These are phyloP conservation scores for Biscogniauxia sp. DNA, from an alignment of 2,329 filamentous ascomycete genomes.

Conservation along the genomic window DNA sequence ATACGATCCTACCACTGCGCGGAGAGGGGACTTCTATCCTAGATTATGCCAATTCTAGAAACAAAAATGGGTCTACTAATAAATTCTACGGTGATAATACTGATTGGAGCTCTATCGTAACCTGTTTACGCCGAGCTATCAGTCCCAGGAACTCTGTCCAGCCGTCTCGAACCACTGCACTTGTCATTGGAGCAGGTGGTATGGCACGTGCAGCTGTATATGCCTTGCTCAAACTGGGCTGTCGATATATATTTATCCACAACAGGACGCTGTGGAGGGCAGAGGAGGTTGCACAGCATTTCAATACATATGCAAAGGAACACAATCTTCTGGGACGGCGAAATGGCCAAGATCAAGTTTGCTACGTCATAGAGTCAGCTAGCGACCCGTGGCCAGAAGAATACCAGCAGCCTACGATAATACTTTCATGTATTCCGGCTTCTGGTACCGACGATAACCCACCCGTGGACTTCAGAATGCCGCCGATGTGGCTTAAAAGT, in stretches of 20 bases:
- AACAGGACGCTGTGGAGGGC: slow-evolving; percentile 65
- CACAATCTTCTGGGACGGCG: slow-evolving; percentile 33
- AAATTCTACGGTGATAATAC: slow-evolving; percentile 71
- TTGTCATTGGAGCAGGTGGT: slow-evolving; percentile 63
- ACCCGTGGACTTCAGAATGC: slow-evolving; percentile 68
- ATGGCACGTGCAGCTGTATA: slow-evolving; percentile 76
- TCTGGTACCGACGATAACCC: slow-evolving; percentile 58
- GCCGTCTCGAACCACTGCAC: slow-evolving; percentile 48
- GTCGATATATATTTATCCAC: slow-evolving; percentile 68
- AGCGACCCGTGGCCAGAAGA: slow-evolving; percentile 61
- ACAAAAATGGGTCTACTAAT: slow-evolving; percentile 58
- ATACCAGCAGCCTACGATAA: slow-evolving; percentile 64
- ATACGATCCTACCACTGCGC: slow-evolving; percentile 67
- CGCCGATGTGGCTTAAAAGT: slow-evolving; percentile 66
- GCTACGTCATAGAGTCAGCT: slow-evolving; percentile 56
- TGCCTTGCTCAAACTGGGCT: slow-evolving; percentile 69
- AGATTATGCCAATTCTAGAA: slow-evolving; percentile 56
- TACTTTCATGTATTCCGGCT: slow-evolving; percentile 70
- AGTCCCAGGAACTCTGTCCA: slow-evolving; percentile 64
- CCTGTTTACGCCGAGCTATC: slow-evolving; percentile 62
- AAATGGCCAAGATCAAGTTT: slow-evolving; percentile 39
- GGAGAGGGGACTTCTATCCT: slow-evolving; percentile 48
- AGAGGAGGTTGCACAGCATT: slow-evolving; percentile 62
- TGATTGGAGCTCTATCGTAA: slow-evolving; percentile 66
- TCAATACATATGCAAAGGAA: slow-evolving; percentile 51